These are phyloP conservation scores for Citeromyces nyonsensis DNA, from an alignment of 805 yeast species.

Conservation along the genomic window DNA sequence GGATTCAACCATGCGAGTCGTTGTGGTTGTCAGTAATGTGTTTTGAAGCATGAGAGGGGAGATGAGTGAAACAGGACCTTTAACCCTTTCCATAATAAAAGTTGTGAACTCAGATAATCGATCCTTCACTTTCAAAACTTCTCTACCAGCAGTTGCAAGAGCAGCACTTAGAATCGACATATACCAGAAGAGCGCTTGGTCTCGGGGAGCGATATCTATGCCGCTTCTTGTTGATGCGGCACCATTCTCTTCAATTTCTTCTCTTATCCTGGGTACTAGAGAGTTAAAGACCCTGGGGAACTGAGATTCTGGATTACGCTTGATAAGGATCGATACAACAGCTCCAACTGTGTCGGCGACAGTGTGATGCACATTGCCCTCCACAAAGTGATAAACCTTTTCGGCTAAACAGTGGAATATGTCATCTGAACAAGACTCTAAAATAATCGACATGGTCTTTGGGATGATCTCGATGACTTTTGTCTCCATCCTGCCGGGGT, in stretches of 20 bases:
- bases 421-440: constrained; percentile 47
- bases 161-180: constrained; percentile 55
- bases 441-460: constrained; percentile 24
- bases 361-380: constrained; percentile 40
- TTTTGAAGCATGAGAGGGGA: constrained; percentile 49
- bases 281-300: constrained; percentile 26
- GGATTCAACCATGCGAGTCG: constrained; percentile 40
- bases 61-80: constrained; percentile 49
- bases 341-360: constrained; percentile 56
- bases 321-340: constrained; percentile 56
- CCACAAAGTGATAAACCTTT: constrained; percentile 38
- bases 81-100: constrained; percentile 29
- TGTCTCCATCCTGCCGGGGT: constrained; percentile 33
- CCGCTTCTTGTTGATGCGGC: constrained; percentile 67
- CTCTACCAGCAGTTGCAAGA: constrained; percentile 48
- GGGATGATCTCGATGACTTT: constrained; percentile 18
- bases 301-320: constrained; percentile 37
- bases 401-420: constrained; percentile 28
- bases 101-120: constrained; percentile 31
- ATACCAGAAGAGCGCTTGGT: constrained; percentile 61
- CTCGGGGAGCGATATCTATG: constrained; percentile 58
- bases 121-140: constrained; percentile 23
- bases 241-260: constrained; percentile 58
- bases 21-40: constrained; percentile 44
- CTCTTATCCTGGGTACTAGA: constrained; percentile 36